Base-by-base conservation (phyloP, 2,329 filamentous ascomycete genomes). In the Neonectria neomacrospora region DNA sequence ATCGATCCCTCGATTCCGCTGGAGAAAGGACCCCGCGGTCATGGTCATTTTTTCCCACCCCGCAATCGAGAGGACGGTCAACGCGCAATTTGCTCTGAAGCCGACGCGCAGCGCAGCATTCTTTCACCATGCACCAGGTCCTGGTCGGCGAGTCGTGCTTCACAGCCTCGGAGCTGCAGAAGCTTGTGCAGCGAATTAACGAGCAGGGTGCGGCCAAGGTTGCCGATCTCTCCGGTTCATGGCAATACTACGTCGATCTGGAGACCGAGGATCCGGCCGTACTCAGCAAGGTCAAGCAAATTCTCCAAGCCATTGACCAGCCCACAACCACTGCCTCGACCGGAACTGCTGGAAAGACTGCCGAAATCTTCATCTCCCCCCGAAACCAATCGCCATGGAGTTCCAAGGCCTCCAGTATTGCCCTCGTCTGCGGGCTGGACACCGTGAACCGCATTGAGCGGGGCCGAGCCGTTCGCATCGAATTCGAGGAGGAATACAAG, bases 361-460 rank as follows among this genome's bases (percentile, higher is more conserved):
- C 85, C 52, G 82, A 90, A 66, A 86, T 92, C 76, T 93, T 94
- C 76, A 85, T 97, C 62, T 89, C 87, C 50, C 95, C 95, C 20
- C 88, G 95, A 69, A 91, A 92, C 72, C 94, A 97, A 70, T 97
- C 94, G 42, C 96, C 96, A 76, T 99, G 96, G 96, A 97, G 94
- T 80, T 97, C 94, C 60, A 94, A 97, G 79, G 95, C 94, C 28
- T 97, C 95, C 50, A 95, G 90, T 76, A 97, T 98, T 77, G 91
- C 95, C 57, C 90, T 96, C 69, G 95, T 97, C 32, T 98, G 95
- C 76, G 94, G 92, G 26, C 83, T 98, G 63, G 88, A 89, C 71
- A 82, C 86, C 44, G 85, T 91, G 30, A 86, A 90, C 75, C 90
- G 95, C 61, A 92, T 98, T 70, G 96, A 99, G 81, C 88, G 94